Evolutionary conservation across 108 stramenopile genomes (phyloP), one percentile per base, ranked within the genome.

Genomic region (Stephanodiscus triporus): DNA sequence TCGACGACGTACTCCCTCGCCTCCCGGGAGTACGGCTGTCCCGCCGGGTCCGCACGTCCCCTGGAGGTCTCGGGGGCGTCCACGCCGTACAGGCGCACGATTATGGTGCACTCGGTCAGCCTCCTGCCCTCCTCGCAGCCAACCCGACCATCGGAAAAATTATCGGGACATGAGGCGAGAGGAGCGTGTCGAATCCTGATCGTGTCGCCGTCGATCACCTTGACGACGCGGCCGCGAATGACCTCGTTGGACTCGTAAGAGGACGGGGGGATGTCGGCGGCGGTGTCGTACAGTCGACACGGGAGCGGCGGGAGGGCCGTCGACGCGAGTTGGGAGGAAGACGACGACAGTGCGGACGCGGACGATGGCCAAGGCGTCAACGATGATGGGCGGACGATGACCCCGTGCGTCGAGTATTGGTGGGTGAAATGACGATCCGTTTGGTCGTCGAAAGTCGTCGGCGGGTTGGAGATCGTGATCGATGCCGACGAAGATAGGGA

Each of bases 171-270:
- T 5, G 40, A 11, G 40, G 9, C 40, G 40, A 40, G 7, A 9
- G 40, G 40, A 9, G 9, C 40, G 54, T 71, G 70, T 10, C 82
- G 37, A 4, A 87, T 63, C 19, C 90, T 67, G 9, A 89, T 45
- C 14, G 90, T 89, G 50, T 91, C 90, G 37, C 90, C 90, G 62
- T 91, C 90, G 48, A 85, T 84, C 11, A 89, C 76, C 47, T 79
- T 71, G 22, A 82, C 80, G 5, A 91, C 90, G 19, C 75, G 47
- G 9, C 84, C 90, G 54, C 59, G 76, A 5, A 91, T 81, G 9
- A 49, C 19, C 20, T 62, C 53, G 8, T 76, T 38, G 14, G 67
- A 34, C 42, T 56, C 55, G 66, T 83, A 87, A 36, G 58, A 72
- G 9, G 63, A 56, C 8, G 22, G 55, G 2, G 89, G 89, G 45